Base-by-base conservation (phyloP, 768 basidiomycete species). In the Tylopilus sp. region DNA sequence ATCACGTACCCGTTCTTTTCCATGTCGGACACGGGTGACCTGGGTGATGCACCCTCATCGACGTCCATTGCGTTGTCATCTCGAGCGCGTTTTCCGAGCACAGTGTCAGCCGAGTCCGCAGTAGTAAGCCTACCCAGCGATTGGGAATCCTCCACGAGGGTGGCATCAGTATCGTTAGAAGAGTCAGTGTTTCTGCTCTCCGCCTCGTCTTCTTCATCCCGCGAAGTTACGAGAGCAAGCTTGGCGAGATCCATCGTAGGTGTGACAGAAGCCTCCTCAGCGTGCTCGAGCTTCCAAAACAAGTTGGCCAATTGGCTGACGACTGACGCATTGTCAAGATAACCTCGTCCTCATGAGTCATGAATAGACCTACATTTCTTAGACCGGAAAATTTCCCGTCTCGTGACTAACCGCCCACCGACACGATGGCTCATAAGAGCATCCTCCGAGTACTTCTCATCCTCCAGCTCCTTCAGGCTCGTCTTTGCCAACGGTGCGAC, bases 191-290 rank as follows among this genome's bases (percentile, higher is more conserved):
- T 83, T 49, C 83, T 77, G 56, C 79, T 80, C 53, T 85, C 85
- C 25, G 75, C 77, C 55, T 88, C 89, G 55, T 91, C 89, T 67
- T 91, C 88, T 66, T 95, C 93, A 55, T 94, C 92, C 61, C 90
- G 82, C 3, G 89, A 88, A 6, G 93, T 93, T 30, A 95, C 86
- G 18, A 97, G 79, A 0, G 93, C 94, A 20, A 95, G 80, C 64
- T 97, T 93, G 7, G 93, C 93, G 18, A 97, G 76, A 59, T 95
- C 91, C 40, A 91, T 71, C 3, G 84, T 85, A 0, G 93, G 93
- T 0, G 90, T 91, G 17, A 97, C 83, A 13, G 91, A 78, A 6
- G 82, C 70, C 2, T 73, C 67, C 40, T 83, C 78, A 49, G 79
- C 77, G 55, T 79, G 81, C 58, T 91, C 86, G 33, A 97, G 76